Evolutionary conservation across 2,329 filamentous ascomycete genomes (phyloP).

Genomic region (Fusarium graminum): DNA sequence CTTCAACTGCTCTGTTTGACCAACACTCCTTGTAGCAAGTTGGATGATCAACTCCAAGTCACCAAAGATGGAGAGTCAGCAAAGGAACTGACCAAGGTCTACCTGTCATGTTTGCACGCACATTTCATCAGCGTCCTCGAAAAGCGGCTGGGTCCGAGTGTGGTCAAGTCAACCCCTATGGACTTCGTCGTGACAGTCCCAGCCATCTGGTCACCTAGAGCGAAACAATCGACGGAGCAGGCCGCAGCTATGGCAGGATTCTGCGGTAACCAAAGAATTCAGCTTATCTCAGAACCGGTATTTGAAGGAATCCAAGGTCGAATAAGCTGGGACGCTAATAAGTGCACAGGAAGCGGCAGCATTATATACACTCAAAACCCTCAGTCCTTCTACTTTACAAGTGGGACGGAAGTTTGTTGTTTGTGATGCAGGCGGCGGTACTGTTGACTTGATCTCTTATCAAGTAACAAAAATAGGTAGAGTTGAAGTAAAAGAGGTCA

Average conservation of each 20-base stretch:
- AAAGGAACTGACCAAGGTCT: constrained; percentile 56
- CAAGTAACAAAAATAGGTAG: constrained; percentile 58
- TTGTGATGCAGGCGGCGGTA: constrained; percentile 67
- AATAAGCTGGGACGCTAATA: constrained; percentile 29
- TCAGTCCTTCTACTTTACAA: constrained; percentile 58
- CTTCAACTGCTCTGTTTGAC: constrained; percentile 27
- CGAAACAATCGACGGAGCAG: constrained; percentile 63
- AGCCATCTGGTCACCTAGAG: constrained; percentile 69
- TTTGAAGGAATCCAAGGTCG: constrained; percentile 15
- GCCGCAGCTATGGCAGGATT: constrained; percentile 57
- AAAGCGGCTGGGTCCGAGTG: constrained; percentile 57
- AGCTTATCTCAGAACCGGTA: constrained; percentile 64
- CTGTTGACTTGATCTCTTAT: constrained; percentile 67
- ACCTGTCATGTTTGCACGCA: constrained; percentile 61
- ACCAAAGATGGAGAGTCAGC: constrained; percentile 54
- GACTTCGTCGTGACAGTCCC: constrained; percentile 70
- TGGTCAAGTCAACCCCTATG: constrained; percentile 60
- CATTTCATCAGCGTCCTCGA: constrained; percentile 62
- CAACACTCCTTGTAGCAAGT: constrained; percentile 47
- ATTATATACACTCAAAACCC: constrained; percentile 61
- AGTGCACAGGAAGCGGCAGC: constrained; percentile 62
- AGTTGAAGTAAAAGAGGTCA: constrained; percentile 63
- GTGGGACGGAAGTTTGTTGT: constrained; percentile 64
- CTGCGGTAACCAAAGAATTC: constrained; percentile 58
- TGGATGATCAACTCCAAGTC: constrained; percentile 52